phyloP scores from a whole-genome alignment of 2,329 filamentous ascomycete genomes.

The Helicocarpus griseus region DNA sequence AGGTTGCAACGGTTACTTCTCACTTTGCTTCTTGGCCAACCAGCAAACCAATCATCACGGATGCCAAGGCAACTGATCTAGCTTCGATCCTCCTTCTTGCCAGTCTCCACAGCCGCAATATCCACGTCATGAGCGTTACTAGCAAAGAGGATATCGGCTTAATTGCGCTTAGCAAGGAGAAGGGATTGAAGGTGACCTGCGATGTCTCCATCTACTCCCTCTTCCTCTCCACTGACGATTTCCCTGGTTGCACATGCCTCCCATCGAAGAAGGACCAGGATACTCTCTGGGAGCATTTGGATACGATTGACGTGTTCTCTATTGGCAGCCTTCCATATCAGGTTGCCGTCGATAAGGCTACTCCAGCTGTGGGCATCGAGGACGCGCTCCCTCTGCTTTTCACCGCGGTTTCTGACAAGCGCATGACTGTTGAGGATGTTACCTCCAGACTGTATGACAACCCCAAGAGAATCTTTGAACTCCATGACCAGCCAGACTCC shows the following conservation, averaged over 20 bases:
- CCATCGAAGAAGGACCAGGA: conserved; percentile 60
- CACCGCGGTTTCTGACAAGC: conserved; percentile 65
- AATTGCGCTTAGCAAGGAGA: conserved; percentile 68
- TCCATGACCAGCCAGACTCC: conserved; percentile 67
- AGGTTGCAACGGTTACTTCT: conserved; percentile 67
- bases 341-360: conserved; percentile 50
- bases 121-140: conserved; percentile 73
- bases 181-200: conserved; percentile 73
- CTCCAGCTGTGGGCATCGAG: conserved; percentile 57
- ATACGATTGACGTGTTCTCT: conserved; percentile 68
- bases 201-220: conserved; percentile 73
- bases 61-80: conserved; percentile 69
- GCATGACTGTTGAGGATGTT: conserved; percentile 64
- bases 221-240: conserved; percentile 63
- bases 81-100: conserved; percentile 71
- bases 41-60: conserved; percentile 71
- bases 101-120: conserved; percentile 66
- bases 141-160: conserved; percentile 69
- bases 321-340: conserved; percentile 71
- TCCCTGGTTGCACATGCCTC: conserved; percentile 55
- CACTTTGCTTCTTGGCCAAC: conserved; percentile 71
- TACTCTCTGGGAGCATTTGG: conserved; percentile 64
- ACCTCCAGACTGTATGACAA: conserved; percentile 64
- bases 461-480: conserved; percentile 70
- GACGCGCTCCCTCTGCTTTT: conserved; percentile 66